A percentile compares a stretch with the other conserved stretches of the same genome.
Conservation (phyloP, 257 asterid species). For the Gynochthodes officinalis region DNA sequence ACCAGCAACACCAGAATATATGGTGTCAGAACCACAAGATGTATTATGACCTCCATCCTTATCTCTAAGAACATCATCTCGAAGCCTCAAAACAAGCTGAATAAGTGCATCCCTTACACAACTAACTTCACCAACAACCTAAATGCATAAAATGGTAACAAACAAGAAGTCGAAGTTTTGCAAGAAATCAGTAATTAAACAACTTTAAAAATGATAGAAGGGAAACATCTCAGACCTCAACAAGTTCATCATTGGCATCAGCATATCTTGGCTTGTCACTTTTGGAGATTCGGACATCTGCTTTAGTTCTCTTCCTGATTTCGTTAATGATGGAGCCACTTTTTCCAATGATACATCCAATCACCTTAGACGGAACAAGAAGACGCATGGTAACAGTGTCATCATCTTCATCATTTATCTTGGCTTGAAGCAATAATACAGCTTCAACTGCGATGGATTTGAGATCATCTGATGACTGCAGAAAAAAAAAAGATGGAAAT, state of each 20-base stretch:
- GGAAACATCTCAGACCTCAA: slow-evolving; percentile 52
- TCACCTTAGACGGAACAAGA: slow-evolving; percentile 79
- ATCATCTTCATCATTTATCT: slow-evolving; percentile 78
- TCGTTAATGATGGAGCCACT: slow-evolving; percentile 85
- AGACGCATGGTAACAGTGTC: slow-evolving; percentile 65
- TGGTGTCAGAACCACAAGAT: slow-evolving; percentile 57
- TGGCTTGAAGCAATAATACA: slow-evolving; percentile 75
- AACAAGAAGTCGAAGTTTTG: slow-evolving; percentile 10
- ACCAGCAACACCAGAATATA: slow-evolving; percentile 50
- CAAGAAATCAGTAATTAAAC: not conserved
- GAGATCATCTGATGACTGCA: slow-evolving; percentile 52
- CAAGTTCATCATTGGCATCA: slow-evolving; percentile 67
- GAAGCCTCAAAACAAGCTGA: slow-evolving; percentile 83
- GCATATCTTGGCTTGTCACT: slow-evolving; percentile 76
- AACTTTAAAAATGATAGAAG: slow-evolving; percentile 1
- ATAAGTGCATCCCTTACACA: slow-evolving; percentile 84
- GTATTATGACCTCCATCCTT: slow-evolving; percentile 54
- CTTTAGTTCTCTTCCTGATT: slow-evolving; percentile 81
- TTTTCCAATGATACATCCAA: slow-evolving; percentile 90
- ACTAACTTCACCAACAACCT: slow-evolving; percentile 76
- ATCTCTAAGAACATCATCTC: slow-evolving; percentile 77
- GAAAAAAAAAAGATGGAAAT: slow-evolving; percentile 5
- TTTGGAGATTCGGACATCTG: slow-evolving; percentile 84
- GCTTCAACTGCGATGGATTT: slow-evolving; percentile 96
- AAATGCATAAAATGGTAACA: slow-evolving; percentile 21